Percentiles rank a stretch among this genome's conserved stretches.
phyloP scores from a whole-genome alignment of 1,284 basidiomycete species.

The Filobasidium uniguttulatum region DNA sequence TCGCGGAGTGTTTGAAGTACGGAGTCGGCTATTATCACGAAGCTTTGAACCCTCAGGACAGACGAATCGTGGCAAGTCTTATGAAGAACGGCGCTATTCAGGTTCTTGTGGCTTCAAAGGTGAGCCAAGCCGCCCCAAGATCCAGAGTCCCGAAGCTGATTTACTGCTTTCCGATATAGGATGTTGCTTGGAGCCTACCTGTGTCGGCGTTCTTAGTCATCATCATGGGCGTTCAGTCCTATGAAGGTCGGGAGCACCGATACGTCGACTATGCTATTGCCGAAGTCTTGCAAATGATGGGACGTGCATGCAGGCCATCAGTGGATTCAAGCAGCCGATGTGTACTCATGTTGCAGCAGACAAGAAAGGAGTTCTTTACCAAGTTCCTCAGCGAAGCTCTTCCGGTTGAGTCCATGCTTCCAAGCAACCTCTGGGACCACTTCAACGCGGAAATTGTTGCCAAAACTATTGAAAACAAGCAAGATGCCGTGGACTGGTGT shows the following conservation, averaged over 20 bases:
- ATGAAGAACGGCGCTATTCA: conserved; percentile 92
- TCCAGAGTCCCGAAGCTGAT: not conserved
- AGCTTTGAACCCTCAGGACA: conserved; percentile 79
- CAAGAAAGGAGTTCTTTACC: conserved; percentile 94
- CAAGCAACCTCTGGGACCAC: conserved; percentile 82
- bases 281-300: conserved; percentile 98
- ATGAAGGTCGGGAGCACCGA: conserved; percentile 89
- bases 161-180: conserved; percentile 47
- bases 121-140: conserved; percentile 29
- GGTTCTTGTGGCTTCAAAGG: conserved; percentile 83
- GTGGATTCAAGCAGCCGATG: conserved; percentile 80
- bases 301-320: conserved; percentile 74
- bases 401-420: conserved; percentile 90
- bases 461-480: conserved; percentile 97
- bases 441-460: conserved; percentile 98
- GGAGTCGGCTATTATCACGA: conserved; percentile 96
- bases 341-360: conserved; percentile 93
- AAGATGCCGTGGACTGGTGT: conserved; percentile 72
- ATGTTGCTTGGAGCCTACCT: conserved; percentile 89
- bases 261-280: conserved; percentile 97
- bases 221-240: conserved; percentile 94
- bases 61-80: conserved; percentile 80
- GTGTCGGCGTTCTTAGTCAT: conserved; percentile 92
- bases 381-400: conserved; percentile 94
- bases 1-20: conserved; percentile 71